Percentiles rank a stretch among this genome's conserved stretches.
phyloP scores from a whole-genome alignment of 2,329 filamentous ascomycete genomes.

The Penicillium sclerotiorum region DNA sequence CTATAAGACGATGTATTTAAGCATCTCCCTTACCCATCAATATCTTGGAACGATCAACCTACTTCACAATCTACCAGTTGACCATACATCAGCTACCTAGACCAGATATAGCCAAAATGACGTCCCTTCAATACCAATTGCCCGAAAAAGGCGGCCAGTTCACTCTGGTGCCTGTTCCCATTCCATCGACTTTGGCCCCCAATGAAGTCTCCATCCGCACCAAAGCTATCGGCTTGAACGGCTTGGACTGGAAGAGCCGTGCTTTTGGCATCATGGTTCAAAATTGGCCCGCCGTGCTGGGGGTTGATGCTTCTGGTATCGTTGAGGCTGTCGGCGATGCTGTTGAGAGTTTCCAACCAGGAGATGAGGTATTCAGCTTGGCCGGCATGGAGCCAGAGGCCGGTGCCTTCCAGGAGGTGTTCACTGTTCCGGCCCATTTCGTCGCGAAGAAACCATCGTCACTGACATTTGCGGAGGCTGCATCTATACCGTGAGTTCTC shows the following conservation, averaged over 20 bases:
- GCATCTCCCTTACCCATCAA: too few relatives aligned
- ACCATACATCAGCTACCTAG: too few relatives aligned
- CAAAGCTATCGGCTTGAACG: conserved; percentile 1
- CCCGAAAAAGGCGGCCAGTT: conserved; percentile 1
- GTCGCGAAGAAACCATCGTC: neutral
- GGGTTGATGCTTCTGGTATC: neutral
- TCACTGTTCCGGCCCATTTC: neutral
- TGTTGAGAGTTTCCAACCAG: neutral
- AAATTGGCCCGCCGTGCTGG: conserved; percentile 2
- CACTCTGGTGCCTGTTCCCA: neutral
- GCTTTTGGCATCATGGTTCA: conserved; percentile 5
- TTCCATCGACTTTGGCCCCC: neutral
- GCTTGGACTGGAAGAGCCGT: conserved; percentile 5
- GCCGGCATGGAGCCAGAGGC: neutral
- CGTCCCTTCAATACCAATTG: neutral
- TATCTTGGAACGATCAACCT: too few relatives aligned
- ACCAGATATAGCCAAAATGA: too few relatives aligned
- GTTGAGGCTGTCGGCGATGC: neutral
- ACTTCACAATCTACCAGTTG: too few relatives aligned
- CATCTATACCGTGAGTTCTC: neutral
- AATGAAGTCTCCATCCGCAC: conserved; percentile 3
- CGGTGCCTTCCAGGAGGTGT: conserved; percentile 1
- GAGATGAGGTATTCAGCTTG: neutral
- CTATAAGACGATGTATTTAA: too few relatives aligned
- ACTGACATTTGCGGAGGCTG: neutral